Conservation (phyloP, 2,329 filamentous ascomycete species). For the Calonectria leucothoes region DNA sequence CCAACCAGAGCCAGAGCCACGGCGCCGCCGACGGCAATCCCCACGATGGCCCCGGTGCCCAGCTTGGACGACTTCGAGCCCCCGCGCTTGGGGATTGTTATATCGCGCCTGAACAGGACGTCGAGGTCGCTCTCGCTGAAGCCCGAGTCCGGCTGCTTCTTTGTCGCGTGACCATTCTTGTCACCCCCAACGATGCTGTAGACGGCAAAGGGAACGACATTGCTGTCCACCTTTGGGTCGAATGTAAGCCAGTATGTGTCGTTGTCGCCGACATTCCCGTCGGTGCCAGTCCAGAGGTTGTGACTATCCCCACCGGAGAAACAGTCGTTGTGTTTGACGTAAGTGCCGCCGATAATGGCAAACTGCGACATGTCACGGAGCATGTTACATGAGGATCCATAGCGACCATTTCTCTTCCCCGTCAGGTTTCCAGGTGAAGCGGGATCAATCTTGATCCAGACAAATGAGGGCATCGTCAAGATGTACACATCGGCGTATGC, state of each 20-base stretch:
- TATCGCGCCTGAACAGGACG: background rate
- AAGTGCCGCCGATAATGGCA: conserved; percentile 69
- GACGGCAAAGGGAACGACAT: conserved; percentile 2
- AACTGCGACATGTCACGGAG: conserved; percentile 61
- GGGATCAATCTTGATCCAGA: conserved; percentile 66
- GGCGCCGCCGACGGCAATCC: conserved; percentile 53
- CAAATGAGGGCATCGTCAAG: conserved; percentile 63
- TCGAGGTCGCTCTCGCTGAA: background rate
- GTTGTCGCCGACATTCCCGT: conserved; percentile 52
- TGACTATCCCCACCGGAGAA: conserved; percentile 61
- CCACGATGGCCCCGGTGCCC: conserved; percentile 52
- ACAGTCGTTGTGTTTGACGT: conserved; percentile 57
- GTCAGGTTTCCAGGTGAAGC: conserved; percentile 44
- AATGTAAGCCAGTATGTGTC: conserved; percentile 60
- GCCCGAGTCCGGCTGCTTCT: background rate
- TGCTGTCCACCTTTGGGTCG: conserved; percentile 45
- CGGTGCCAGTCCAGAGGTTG: conserved; percentile 62
- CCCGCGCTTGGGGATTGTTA: background rate
- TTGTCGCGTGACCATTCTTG: conserved; percentile 1
- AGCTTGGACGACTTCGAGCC: background rate
- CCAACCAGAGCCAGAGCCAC: conserved; percentile 37
- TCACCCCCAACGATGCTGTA: conserved; percentile 5
- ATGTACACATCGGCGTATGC: conserved; percentile 64
- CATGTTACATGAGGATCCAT: conserved; percentile 67
- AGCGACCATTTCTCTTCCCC: conserved; percentile 55